Evolutionary conservation across 768 basidiomycete genomes (phyloP).

Genomic region (Tricholoma sp.): DNA sequence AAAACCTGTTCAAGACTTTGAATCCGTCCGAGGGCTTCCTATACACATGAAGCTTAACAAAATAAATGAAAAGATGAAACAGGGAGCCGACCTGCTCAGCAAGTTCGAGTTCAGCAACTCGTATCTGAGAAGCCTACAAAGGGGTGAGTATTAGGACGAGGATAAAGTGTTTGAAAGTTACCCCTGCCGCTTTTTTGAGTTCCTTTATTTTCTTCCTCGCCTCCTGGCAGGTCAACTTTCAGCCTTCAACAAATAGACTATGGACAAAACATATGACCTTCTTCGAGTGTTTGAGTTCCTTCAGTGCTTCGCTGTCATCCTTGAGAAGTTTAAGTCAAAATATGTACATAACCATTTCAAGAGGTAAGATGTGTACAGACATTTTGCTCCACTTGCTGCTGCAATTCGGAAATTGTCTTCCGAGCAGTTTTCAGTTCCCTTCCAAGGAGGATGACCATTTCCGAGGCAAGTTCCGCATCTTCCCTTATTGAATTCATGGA

Average conservation of each 20-base stretch:
- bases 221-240: not conserved
- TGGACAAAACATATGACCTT: not conserved
- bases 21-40: not conserved
- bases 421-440: no score
- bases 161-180: not conserved
- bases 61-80: not conserved
- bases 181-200: not conserved
- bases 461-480: no score
- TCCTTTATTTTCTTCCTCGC: not conserved
- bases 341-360: no score
- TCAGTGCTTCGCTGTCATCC: not conserved
- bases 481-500: no score
- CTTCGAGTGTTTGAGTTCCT: not conserved
- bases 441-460: no score
- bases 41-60: not conserved
- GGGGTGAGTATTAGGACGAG: not conserved
- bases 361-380: no score
- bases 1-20: not conserved
- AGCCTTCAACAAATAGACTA: not conserved
- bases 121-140: not conserved
- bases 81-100: not conserved
- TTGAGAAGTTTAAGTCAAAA: no score
- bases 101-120: not conserved
- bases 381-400: no score
- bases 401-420: no score